These are phyloP conservation scores for Mucor sp. DNA, from an alignment of 371 early-diverging fungal genomes.

Conservation along the genomic window DNA sequence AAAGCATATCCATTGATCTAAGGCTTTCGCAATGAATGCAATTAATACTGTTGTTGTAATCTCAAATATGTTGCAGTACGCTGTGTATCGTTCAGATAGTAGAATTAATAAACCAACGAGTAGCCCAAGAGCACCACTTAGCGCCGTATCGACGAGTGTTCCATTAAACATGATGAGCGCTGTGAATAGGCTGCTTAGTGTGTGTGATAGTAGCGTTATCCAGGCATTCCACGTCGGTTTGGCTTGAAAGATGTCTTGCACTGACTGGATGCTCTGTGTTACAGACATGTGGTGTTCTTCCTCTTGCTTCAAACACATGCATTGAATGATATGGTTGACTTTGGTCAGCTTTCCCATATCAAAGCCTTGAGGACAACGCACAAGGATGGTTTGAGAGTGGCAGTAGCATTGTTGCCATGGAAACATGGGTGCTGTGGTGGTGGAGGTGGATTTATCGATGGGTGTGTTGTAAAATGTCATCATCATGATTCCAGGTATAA, in stretches of 20 bases:
- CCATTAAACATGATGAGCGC: slow-evolving; percentile 65
- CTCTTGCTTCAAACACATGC: slow-evolving; percentile 48
- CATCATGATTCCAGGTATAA: slow-evolving; percentile 67
- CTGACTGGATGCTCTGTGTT: not conserved
- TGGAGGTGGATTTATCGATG: not conserved
- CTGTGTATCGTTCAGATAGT: slow-evolving; percentile 56
- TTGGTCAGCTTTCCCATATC: slow-evolving; percentile 66
- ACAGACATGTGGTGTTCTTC: not conserved
- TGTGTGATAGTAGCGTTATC: slow-evolving; percentile 54
- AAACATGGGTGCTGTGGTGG: not conserved
- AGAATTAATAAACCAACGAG: slow-evolving; percentile 57
- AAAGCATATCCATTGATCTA: slow-evolving; percentile 33
- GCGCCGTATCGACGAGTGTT: slow-evolving; percentile 52
- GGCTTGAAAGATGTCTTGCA: slow-evolving; percentile 46
- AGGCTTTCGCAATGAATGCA: slow-evolving; percentile 25
- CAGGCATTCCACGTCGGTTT: slow-evolving; percentile 52
- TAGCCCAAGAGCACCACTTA: slow-evolving; percentile 54
- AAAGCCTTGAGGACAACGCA: slow-evolving; percentile 54
- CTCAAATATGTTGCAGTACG: slow-evolving; percentile 63
- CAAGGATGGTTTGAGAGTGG: slow-evolving; percentile 61
- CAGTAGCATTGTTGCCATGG: not conserved
- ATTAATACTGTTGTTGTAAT: slow-evolving; percentile 26
- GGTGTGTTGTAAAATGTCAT: slow-evolving; percentile 25
- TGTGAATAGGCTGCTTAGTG: slow-evolving; percentile 53
- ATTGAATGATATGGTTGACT: slow-evolving; percentile 41